These are phyloP conservation scores for Solanum stenotomum DNA, from an alignment of 257 asterid species.

Conservation along the genomic window DNA sequence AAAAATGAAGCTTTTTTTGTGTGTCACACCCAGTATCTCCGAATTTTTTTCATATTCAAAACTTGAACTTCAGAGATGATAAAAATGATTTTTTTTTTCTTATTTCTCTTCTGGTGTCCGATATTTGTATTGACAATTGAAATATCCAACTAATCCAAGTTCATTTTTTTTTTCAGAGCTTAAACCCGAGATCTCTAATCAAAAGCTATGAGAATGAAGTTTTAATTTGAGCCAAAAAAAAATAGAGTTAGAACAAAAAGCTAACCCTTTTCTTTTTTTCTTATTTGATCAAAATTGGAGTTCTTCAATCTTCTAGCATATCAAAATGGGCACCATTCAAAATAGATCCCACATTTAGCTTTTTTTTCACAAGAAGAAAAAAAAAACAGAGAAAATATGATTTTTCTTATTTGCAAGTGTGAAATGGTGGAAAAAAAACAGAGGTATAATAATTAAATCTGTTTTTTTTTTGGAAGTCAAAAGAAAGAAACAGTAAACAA, in stretches of 20 bases:
- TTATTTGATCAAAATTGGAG: background rate
- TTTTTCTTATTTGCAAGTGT: background rate
- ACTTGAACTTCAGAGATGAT: background rate
- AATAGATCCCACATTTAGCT: background rate
- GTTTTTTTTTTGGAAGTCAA: no score
- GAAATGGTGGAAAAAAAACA: background rate
- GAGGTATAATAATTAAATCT: background rate
- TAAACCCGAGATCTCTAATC: fast-evolving
- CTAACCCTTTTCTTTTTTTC: background rate
- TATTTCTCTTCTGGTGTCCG: no score
- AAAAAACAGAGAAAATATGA: no score
- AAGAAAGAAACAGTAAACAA: background rate
- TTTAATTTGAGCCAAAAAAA: no score
- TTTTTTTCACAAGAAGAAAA: background rate
- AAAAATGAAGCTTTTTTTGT: no score
- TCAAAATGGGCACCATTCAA: background rate
- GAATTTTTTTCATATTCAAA: no score
- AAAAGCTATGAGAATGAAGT: no score
- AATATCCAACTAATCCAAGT: no score
- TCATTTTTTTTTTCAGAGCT: background rate
- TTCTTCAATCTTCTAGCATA: background rate
- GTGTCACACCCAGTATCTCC: no score
- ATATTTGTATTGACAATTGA: background rate
- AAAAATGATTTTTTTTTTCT: no score
- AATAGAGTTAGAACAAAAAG: background rate